Percentiles rank a stretch among this genome's conserved stretches.
phyloP scores from a whole-genome alignment of 495 filamentous ascomycete species.

The Aspergillus carlsbadensis region DNA sequence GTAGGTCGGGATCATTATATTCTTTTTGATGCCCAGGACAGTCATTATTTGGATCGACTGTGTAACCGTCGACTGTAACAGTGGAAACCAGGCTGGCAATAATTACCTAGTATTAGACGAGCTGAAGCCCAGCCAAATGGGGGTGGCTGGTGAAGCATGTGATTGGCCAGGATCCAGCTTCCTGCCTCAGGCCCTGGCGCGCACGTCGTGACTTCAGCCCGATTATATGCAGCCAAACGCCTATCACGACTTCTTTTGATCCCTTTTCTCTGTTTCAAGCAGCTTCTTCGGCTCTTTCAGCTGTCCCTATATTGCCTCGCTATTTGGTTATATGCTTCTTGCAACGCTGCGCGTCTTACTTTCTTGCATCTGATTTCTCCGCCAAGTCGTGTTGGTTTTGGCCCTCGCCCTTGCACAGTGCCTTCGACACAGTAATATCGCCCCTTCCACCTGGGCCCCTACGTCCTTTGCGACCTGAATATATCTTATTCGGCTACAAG shows the following conservation, averaged over 20 bases:
- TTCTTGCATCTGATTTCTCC: conserved; percentile 1
- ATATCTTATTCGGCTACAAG: conserved; percentile 10
- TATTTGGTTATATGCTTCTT: neutral
- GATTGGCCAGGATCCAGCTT: conserved; percentile 11
- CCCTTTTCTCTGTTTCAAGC: neutral
- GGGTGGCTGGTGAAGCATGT: conserved; percentile 20
- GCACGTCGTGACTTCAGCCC: conserved; percentile 14
- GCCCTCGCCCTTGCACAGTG: conserved; percentile 10
- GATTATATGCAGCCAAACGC: conserved; percentile 5
- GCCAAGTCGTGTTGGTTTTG: conserved; percentile 3
- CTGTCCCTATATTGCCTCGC: neutral
- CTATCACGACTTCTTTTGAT: conserved; percentile 5
- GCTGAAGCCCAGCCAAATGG: conserved; percentile 1
- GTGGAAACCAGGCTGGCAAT: neutral
- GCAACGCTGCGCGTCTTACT: conserved; percentile 7
- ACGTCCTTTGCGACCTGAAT: conserved; percentile 18
- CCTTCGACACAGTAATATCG: conserved; percentile 12
- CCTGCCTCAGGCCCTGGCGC: conserved; percentile 9
- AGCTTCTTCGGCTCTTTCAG: neutral
- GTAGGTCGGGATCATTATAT: too few species aligned
- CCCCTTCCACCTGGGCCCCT: conserved; percentile 9
- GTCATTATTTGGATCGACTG: too few species aligned
- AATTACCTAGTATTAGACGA: neutral
- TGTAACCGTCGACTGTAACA: neutral
- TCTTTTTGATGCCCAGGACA: too few species aligned